Evolutionary conservation across 345 rosid genomes (phyloP).

Genomic region (Salix exigua): DNA sequence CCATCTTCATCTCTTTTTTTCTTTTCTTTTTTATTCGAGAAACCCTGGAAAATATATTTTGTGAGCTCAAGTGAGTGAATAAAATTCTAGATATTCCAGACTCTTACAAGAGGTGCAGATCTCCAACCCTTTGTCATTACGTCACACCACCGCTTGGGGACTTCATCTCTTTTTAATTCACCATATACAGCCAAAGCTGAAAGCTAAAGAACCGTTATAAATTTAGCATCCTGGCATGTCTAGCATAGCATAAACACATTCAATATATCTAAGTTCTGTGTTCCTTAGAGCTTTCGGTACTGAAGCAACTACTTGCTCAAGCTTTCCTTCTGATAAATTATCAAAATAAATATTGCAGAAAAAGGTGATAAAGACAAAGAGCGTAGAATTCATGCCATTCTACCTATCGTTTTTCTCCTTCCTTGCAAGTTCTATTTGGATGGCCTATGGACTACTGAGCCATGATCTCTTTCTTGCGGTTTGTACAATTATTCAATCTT

Average conservation of each 20-base stretch:
- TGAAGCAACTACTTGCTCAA: not conserved
- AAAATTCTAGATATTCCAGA: too few species aligned
- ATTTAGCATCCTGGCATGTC: not conserved
- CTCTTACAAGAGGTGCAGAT: too few species aligned
- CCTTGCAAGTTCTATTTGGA: constrained; percentile 63
- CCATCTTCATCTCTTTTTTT: not conserved
- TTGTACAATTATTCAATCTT: constrained; percentile 9
- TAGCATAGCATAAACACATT: not conserved
- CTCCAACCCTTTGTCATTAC: too few species aligned
- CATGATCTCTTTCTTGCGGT: constrained; percentile 81
- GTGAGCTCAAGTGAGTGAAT: fast-evolving
- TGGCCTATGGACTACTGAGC: constrained; percentile 68
- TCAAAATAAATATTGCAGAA: constrained; percentile 42
- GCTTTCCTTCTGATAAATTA: not conserved
- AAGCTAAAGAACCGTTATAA: not conserved
- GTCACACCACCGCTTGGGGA: too few species aligned
- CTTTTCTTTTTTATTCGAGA: not conserved
- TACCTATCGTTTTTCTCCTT: constrained; percentile 76
- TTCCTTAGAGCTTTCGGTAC: not conserved
- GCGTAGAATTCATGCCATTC: constrained; percentile 94
- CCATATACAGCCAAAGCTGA: not conserved
- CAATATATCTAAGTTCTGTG: not conserved
- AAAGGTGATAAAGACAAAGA: constrained; percentile 64
- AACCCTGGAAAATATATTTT: too few species aligned
- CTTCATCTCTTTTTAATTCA: not conserved